These are phyloP conservation scores for Fusarium hostae DNA, from an alignment of 2,329 filamentous ascomycete genomes.

Conservation along the genomic window DNA sequence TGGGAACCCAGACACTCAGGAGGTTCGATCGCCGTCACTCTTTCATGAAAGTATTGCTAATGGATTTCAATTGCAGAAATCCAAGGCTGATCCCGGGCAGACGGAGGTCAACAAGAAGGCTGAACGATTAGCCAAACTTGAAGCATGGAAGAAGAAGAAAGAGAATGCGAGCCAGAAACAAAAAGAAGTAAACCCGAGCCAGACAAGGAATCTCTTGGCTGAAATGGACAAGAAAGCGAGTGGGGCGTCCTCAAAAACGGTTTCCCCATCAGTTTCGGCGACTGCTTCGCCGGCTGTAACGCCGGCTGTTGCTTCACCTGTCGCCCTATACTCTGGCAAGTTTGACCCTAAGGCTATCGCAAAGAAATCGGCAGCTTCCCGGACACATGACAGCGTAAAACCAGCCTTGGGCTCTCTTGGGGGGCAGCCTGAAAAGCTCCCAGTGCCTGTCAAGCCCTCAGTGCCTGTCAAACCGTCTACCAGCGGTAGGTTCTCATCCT, in stretches of 20 bases:
- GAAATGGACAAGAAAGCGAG: slow-evolving; percentile 79
- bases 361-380: slow-evolving; percentile 76
- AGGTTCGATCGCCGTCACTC: slow-evolving; percentile 61
- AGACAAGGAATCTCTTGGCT: slow-evolving; percentile 73
- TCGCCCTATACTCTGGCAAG: slow-evolving; percentile 76
- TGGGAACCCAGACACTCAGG: slow-evolving; percentile 61
- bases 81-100: slow-evolving; percentile 58
- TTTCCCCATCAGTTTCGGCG: slow-evolving; percentile 63
- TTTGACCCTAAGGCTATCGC: slow-evolving; percentile 88
- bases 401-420: slow-evolving; percentile 60
- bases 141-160: slow-evolving; percentile 93
- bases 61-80: slow-evolving; percentile 62
- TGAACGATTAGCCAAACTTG: slow-evolving; percentile 81
- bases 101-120: slow-evolving; percentile 79
- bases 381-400: slow-evolving; percentile 64
- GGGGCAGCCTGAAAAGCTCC: slow-evolving; percentile 51
- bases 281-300: slow-evolving; percentile 61
- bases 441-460: slow-evolving; percentile 46
- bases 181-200: slow-evolving; percentile 72
- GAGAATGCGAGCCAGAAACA: slow-evolving; percentile 79
- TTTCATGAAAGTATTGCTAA: slow-evolving; percentile 38
- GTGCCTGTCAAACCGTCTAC: slow-evolving; percentile 49
- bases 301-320: slow-evolving; percentile 61
- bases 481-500: slow-evolving; percentile 49
- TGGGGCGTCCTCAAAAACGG: slow-evolving; percentile 54